Percentiles rank a stretch among this genome's conserved stretches.
Conservation (phyloP, 441 rosid species). For the Jatropha multifida region DNA sequence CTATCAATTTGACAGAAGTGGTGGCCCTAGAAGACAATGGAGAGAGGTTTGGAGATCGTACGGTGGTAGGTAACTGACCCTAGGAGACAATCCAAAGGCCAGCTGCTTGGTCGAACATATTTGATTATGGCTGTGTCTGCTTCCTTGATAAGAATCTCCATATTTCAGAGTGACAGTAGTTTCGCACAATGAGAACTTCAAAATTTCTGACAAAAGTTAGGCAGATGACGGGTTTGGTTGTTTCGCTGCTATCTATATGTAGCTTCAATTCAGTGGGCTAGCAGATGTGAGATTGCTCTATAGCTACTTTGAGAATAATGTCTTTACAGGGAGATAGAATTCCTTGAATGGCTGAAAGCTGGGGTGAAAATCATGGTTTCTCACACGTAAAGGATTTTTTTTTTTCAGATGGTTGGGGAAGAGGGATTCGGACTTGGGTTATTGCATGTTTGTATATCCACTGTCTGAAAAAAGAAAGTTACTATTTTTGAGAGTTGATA, state of each 20-base stretch:
- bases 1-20: constrained; percentile 52
- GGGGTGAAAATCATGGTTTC: not conserved
- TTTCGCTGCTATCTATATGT: not conserved
- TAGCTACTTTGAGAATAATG: not conserved
- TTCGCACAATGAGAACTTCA: not conserved
- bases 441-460: too few species aligned
- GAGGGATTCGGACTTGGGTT: too few species aligned
- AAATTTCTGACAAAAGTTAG: constrained; percentile 6
- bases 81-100: constrained; percentile 23
- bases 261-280: not conserved
- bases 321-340: not conserved
- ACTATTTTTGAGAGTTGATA: constrained; percentile 7
- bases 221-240: not conserved
- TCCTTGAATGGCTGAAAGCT: not conserved
- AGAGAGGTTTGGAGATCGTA: constrained; percentile 60
- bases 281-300: not conserved
- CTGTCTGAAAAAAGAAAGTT: not conserved
- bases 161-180: not conserved
- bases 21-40: constrained; percentile 59
- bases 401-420: too few species aligned
- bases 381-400: not conserved
- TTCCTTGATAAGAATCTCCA: constrained; percentile 1
- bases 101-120: constrained; percentile 40
- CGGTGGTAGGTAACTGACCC: constrained; percentile 31
- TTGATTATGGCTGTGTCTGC: constrained; percentile 5